Conservation (phyloP, 495 filamentous ascomycete genomes). For the Penicillium paradoxum region DNA sequence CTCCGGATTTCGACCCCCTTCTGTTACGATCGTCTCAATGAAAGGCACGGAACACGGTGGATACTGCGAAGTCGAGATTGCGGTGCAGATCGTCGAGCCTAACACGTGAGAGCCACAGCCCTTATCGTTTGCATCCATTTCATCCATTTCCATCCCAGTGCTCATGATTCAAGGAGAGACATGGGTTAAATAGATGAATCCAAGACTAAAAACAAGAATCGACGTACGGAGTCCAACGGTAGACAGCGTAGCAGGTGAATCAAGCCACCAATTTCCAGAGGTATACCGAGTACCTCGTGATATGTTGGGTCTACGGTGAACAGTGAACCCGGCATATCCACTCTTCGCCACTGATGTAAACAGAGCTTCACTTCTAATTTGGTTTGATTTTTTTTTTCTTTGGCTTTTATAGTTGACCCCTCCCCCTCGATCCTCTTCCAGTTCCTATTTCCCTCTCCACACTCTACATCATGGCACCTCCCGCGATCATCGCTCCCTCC, state of each 20-base stretch:
- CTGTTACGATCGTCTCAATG: not conserved
- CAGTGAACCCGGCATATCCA: slow-evolving; percentile 20
- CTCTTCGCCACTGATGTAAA: slow-evolving; percentile 29
- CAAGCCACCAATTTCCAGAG: not conserved
- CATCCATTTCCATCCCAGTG: too few species aligned
- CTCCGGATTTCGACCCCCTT: not conserved
- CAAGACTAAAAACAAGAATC: too few species aligned
- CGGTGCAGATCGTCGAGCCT: slow-evolving; percentile 4
- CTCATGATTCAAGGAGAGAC: not conserved
- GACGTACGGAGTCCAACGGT: too few species aligned
- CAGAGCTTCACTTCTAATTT: slow-evolving; percentile 2
- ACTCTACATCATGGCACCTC: slow-evolving; percentile 56
- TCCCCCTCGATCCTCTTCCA: not conserved
- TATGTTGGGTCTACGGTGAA: not conserved
- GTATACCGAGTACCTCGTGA: not conserved
- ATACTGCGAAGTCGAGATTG: not conserved
- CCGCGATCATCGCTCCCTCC: slow-evolving; percentile 92
- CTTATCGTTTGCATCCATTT: slow-evolving; percentile 26
- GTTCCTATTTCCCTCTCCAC: not conserved
- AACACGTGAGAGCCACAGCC: slow-evolving; percentile 24
- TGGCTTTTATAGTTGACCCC: not conserved
- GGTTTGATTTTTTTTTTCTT: not conserved
- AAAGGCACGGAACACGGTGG: slow-evolving; percentile 5
- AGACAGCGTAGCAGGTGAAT: too few species aligned
- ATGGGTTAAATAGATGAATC: too few species aligned